Evolutionary conservation across 2,329 filamentous ascomycete genomes (phyloP), one percentile per base, ranked within the genome.

Genomic region (Lasiodiplodia theobromae): DNA sequence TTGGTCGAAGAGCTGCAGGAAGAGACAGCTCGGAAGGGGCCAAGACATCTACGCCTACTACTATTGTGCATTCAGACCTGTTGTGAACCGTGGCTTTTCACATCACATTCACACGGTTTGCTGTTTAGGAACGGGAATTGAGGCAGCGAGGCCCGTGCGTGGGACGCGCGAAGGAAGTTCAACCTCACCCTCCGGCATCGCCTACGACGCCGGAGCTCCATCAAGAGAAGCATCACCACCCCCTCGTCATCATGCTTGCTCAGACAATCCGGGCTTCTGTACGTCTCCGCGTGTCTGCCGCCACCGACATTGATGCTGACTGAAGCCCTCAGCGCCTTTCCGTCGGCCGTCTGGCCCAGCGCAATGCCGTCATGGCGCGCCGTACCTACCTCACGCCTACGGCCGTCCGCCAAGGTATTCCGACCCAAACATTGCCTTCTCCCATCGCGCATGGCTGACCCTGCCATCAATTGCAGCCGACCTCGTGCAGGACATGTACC

Each of bases 401-500:
- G 72, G 84, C 86, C 74, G 82, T 86, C 77, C 86, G 87, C 79
- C 85, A 87, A 85, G 88, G 88, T 89, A 85, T 78, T 80, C 40
- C 7, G 38, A 38, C 25, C 44, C 12, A 25, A 21, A 11, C 47
- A n/a, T 38, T 25, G 34, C 49, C n/a, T 21, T 23, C 18, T 56
- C 34, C 51, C 31, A 70, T 66, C 11, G 52, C 56, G 68, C 34
- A 23, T 80, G 40, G 38, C 57, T 68, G 44, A 69, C 40, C 28
- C 28, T 65, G 68, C 51, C 60, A 57, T 38, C 69, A n/a, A 25
- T 66, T 72, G 47, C 79, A 98, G 96, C 93, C 89, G 96, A 99
- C 83, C 89, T 97, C 78, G 93, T 99, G 77, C 96, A 98, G 85
- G 95, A 98, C 81, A 89, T 99, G 79, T 99, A 99, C 88, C 90